Evolutionary conservation across 495 filamentous ascomycete species (phyloP).

Genomic region (Polyplosphaeria fusca): DNA sequence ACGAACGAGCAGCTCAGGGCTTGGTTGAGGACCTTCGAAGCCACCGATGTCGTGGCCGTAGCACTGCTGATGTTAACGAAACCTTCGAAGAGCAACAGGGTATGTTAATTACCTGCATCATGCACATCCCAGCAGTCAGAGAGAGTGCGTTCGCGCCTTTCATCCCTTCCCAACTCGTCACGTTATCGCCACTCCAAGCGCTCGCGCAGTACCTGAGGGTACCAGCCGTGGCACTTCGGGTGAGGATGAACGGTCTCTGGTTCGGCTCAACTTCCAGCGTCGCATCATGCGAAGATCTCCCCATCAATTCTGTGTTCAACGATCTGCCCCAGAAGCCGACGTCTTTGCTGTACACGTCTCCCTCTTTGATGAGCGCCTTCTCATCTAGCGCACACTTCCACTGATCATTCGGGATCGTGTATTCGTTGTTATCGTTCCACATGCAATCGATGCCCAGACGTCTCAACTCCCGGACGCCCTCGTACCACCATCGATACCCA

Average conservation of each 20-base stretch:
- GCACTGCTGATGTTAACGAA: constrained; percentile 42
- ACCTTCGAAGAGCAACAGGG: not conserved
- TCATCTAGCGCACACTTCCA: constrained; percentile 57
- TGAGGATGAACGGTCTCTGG: constrained; percentile 61
- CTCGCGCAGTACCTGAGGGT: constrained; percentile 64
- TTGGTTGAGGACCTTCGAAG: constrained; percentile 67
- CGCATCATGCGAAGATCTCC: constrained; percentile 63
- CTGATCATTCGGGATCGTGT: constrained; percentile 61
- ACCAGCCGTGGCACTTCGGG: constrained; percentile 63
- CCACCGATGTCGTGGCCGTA: constrained; percentile 71
- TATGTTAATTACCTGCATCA: constrained; percentile 49
- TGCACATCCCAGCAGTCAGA: constrained; percentile 62
- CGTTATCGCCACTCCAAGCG: constrained; percentile 56
- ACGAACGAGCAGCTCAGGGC: constrained; percentile 63
- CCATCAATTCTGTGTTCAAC: constrained; percentile 64
- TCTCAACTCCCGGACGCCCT: constrained; percentile 59
- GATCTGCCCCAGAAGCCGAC: constrained; percentile 64
- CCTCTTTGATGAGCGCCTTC: constrained; percentile 6
- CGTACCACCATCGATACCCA: constrained; percentile 67
- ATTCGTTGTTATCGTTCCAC: constrained; percentile 79
- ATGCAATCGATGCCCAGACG: constrained; percentile 63
- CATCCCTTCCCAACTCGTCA: constrained; percentile 54
- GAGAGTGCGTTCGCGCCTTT: constrained; percentile 64
- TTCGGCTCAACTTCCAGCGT: constrained; percentile 54
- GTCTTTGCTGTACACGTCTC: constrained; percentile 24